Percentiles rank a stretch among this genome's conserved stretches.
These are phyloP conservation scores for Metrosideros polymorpha DNA, from an alignment of 441 rosid genomes.

Conservation along the genomic window DNA sequence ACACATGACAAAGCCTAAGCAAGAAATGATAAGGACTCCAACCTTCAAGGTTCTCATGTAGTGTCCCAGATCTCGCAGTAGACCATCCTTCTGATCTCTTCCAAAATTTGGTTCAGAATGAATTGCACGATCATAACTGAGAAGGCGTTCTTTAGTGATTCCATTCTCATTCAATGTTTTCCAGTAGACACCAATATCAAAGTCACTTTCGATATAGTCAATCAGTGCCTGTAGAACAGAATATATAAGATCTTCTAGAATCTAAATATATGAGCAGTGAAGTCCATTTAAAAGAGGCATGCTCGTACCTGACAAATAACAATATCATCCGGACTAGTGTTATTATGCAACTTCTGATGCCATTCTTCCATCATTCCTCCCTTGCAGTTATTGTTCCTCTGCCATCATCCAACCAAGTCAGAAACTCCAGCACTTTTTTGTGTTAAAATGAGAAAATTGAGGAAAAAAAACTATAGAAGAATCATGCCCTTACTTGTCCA, in stretches of 20 bases:
- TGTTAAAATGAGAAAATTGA: not conserved
- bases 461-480: not conserved
- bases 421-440: constrained; percentile 1
- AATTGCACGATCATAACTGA: constrained; percentile 96
- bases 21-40: constrained; percentile 6
- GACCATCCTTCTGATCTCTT: constrained; percentile 78
- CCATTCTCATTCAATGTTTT: constrained; percentile 93
- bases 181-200: constrained; percentile 88
- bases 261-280: not conserved
- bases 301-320: constrained; percentile 86
- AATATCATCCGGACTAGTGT: constrained; percentile 99
- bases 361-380: constrained; percentile 99
- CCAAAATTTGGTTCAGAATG: constrained; percentile 82
- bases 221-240: constrained; percentile 68
- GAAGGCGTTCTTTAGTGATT: constrained; percentile 84
- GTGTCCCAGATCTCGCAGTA: constrained; percentile 85
- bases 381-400: constrained; percentile 97
- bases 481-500: constrained; percentile 1
- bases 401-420: constrained; percentile 18
- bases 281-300: constrained; percentile 3
- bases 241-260: constrained; percentile 3
- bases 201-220: constrained; percentile 65
- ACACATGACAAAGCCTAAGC: not conserved
- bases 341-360: constrained; percentile 99
- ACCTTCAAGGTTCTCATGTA: constrained; percentile 99